A percentile compares a stretch with the other conserved stretches of the same genome.
phyloP scores from a whole-genome alignment of 192 early-diverging fungal genomes.

The Phycomyces nitens region DNA sequence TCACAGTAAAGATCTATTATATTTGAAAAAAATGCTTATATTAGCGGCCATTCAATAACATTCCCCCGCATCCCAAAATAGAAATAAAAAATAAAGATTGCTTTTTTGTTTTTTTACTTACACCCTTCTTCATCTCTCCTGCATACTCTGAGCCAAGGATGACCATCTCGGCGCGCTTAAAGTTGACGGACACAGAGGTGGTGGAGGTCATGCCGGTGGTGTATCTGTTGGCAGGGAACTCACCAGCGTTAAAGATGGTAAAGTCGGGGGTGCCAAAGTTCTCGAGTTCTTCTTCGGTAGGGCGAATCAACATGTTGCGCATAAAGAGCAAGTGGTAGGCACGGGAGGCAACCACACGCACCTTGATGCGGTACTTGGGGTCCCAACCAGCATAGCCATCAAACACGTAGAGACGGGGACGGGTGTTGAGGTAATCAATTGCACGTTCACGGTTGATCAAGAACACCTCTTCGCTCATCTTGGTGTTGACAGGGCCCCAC shows the following conservation, averaged over 20 bases:
- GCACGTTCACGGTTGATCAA: constrained; percentile 94
- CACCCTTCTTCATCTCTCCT: constrained; percentile 99
- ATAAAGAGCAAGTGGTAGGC: constrained; percentile 97
- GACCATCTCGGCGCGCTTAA: constrained; percentile 91
- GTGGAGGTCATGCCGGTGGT: constrained; percentile 94
- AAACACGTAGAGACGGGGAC: constrained; percentile 88
- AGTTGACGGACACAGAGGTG: constrained; percentile 91
- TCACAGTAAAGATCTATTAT: constrained; percentile 87
- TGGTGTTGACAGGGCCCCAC: constrained; percentile 98
- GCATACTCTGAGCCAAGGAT: constrained; percentile 98
- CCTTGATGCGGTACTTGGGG: constrained; percentile 95
- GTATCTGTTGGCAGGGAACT: constrained; percentile 90
- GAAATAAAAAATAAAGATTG: too few species aligned
- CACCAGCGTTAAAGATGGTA: constrained; percentile 95
- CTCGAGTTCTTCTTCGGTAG: constrained; percentile 85
- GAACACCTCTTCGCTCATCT: constrained; percentile 78
- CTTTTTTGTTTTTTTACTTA: constrained; percentile 36
- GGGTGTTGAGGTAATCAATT: constrained; percentile 94
- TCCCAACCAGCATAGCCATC: constrained; percentile 99
- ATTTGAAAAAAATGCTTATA: background rate
- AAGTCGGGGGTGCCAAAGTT: constrained; percentile 95
- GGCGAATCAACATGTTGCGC: constrained; percentile 98
- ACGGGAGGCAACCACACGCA: constrained; percentile 89
- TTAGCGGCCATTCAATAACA: too few species aligned
- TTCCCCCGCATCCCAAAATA: too few species aligned